Evolutionary conservation across 768 basidiomycete species (phyloP).

Genomic region (Tylopilus subfusipes): DNA sequence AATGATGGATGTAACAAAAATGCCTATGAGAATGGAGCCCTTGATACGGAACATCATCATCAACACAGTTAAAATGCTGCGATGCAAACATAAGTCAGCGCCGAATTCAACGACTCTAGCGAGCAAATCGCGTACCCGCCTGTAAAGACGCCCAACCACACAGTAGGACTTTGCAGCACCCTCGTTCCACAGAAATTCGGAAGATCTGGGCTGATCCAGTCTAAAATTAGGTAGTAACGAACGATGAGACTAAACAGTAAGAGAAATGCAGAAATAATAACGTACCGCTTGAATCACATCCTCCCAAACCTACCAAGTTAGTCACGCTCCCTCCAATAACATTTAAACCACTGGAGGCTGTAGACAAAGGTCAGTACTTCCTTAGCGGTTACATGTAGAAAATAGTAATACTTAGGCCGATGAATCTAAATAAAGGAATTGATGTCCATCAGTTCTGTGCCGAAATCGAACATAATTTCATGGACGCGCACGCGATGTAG

Average conservation of each 20-base stretch:
- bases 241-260: constrained; percentile 10
- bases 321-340: constrained; percentile 71
- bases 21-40: constrained; percentile 79
- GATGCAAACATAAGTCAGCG: not conserved
- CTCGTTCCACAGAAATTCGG: constrained; percentile 58
- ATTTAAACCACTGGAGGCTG: constrained; percentile 64
- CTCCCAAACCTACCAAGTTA: constrained; percentile 74
- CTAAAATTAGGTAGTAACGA: constrained; percentile 16
- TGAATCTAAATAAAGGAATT: constrained; percentile 46
- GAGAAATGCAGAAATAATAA: not conserved
- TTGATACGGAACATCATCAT: constrained; percentile 83
- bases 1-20: constrained; percentile 78
- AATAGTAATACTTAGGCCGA: constrained; percentile 58
- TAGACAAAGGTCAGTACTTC: constrained; percentile 1
- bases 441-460: constrained; percentile 6
- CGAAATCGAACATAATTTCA: not conserved
- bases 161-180: constrained; percentile 69
- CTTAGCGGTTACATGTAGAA: not conserved
- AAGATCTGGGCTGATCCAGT: constrained; percentile 44
- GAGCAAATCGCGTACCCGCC: constrained; percentile 58
- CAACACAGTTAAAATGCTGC: constrained; percentile 68
- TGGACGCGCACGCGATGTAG: constrained; percentile 68
- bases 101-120: not conserved
- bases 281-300: constrained; percentile 55
- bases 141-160: constrained; percentile 86